Base-by-base conservation (phyloP, 2,329 filamentous ascomycete species). In the Colletotrichum coccodes region DNA sequence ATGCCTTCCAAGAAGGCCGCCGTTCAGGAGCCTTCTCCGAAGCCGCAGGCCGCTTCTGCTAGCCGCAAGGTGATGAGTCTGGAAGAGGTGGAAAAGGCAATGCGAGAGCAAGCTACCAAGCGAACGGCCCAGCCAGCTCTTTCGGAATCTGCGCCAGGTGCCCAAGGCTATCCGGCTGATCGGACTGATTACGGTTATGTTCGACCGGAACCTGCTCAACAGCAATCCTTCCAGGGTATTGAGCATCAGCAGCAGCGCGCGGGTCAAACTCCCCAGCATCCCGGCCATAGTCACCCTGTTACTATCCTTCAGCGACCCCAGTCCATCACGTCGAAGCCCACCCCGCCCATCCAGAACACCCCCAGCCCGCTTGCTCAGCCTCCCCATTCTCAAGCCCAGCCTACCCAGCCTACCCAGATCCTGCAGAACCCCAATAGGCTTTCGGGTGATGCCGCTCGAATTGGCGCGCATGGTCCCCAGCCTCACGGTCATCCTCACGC, bases 21-120 rank as follows among this genome's bases (percentile, higher is more conserved):
- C 72, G 74, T 80, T 73, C 60, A 60, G 14, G 75, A 82, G 40
- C 66, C 74, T 49, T 72, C 72, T 23, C 68, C 70, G 23, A 72
- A 71, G 46, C 72, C 64, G 36, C 72, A 67, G 47, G 74, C 78
- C 58, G 74, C 78, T 71, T 73, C 82, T 53, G 75, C 75, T 21
- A 77, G 86, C 47, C 90, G 90, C 75, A 98, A 95, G 83, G 91
- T 98, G 82, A 91, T 99, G 92, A 98, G 94, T 75, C 80, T 99
- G 76, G 96, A 98, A 78, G 96, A 99, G 82, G 95, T 99, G 23
- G 96, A 99, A 82, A 95, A 95, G 61, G 91, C 94, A 72, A 95
- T 99, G 91, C 90, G 93, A 69, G 86, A 88, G 38, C 91, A 95
- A 73, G 82, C 89, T 36, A 87, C 88, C 74, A 86, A 86, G 70